phyloP scores from a whole-genome alignment of 2,329 filamentous ascomycete species.

The Leptographium lundbergii region DNA sequence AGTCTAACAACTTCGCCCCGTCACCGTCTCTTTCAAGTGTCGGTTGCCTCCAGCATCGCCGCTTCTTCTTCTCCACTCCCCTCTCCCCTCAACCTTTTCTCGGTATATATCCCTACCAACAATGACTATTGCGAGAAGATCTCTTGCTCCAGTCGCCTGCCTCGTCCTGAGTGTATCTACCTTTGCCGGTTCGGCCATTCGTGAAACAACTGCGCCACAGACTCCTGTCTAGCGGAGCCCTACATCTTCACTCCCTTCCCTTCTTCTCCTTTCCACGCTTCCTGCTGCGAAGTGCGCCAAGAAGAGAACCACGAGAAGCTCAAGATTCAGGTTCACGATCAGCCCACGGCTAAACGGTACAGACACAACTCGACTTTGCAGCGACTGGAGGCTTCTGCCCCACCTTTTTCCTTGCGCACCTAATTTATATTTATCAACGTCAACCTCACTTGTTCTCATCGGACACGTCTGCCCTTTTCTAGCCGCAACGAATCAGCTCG shows the following conservation, averaged over 20 bases:
- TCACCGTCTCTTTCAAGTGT: background rate
- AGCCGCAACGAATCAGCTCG: background rate
- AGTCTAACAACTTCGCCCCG: background rate
- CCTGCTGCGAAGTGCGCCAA: background rate
- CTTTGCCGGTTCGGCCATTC: conserved; percentile 41
- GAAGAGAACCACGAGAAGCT: conserved; percentile 9
- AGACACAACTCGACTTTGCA: conserved; percentile 11
- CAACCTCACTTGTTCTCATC: conserved; percentile 1
- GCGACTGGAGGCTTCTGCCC: conserved; percentile 10
- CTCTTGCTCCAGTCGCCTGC: conserved; percentile 48
- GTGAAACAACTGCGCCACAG: conserved; percentile 33
- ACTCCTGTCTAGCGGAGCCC: conserved; percentile 28
- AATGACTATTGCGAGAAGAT: conserved; percentile 45
- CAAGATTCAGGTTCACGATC: conserved; percentile 11
- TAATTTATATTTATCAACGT: too few species aligned
- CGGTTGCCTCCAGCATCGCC: conserved; percentile 5
- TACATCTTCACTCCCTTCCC: conserved; percentile 14
- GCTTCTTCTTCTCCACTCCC: conserved; percentile 4
- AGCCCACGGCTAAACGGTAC: conserved; percentile 10
- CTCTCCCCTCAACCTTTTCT: conserved; percentile 4
- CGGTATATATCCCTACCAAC: conserved; percentile 25
- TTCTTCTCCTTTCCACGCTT: background rate
- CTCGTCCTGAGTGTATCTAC: conserved; percentile 34
- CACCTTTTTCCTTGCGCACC: conserved; percentile 11
- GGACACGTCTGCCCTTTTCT: conserved; percentile 2